Conservation (phyloP, 495 filamentous ascomycete species). For the Collariella sp. region DNA sequence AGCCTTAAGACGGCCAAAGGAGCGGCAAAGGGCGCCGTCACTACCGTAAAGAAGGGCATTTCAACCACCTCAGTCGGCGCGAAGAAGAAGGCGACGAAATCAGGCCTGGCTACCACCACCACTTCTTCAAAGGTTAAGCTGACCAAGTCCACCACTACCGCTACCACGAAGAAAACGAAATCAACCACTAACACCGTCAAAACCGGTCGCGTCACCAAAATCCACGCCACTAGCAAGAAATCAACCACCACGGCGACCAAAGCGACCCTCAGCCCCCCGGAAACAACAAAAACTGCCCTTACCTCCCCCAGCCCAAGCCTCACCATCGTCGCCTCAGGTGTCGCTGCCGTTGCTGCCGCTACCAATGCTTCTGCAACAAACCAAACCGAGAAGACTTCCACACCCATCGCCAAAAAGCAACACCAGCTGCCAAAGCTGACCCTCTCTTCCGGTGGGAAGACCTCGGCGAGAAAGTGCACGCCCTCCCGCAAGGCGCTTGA, state of each 20-base stretch:
- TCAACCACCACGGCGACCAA: neutral
- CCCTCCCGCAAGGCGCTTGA: slow-evolving; percentile 20
- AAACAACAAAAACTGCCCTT: neutral
- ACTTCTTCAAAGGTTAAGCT: slow-evolving; percentile 21
- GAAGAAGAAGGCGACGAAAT: slow-evolving; percentile 13
- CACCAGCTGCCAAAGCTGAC: neutral
- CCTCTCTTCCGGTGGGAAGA: neutral
- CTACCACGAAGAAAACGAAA: slow-evolving; percentile 5
- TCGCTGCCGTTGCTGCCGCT: neutral
- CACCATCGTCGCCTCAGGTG: slow-evolving; percentile 21
- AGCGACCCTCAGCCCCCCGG: too few relatives aligned
- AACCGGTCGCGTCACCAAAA: neutral
- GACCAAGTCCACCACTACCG: slow-evolving; percentile 17
- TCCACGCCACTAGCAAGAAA: neutral
- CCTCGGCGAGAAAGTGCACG: slow-evolving; percentile 18
- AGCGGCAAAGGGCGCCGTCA: slow-evolving; percentile 18
- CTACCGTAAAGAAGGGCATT: slow-evolving; percentile 30
- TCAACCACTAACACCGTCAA: neutral
- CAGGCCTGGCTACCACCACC: neutral
- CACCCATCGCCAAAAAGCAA: neutral
- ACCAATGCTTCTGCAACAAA: neutral
- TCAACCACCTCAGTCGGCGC: slow-evolving; percentile 32
- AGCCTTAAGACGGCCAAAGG: slow-evolving; percentile 22
- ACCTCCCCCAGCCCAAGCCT: slow-evolving; percentile 15
- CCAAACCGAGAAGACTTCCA: neutral